Evolutionary conservation across 2,329 filamentous ascomycete species (phyloP), one percentile per base, ranked within the genome.

Genomic region (Colletotrichum sp.): DNA sequence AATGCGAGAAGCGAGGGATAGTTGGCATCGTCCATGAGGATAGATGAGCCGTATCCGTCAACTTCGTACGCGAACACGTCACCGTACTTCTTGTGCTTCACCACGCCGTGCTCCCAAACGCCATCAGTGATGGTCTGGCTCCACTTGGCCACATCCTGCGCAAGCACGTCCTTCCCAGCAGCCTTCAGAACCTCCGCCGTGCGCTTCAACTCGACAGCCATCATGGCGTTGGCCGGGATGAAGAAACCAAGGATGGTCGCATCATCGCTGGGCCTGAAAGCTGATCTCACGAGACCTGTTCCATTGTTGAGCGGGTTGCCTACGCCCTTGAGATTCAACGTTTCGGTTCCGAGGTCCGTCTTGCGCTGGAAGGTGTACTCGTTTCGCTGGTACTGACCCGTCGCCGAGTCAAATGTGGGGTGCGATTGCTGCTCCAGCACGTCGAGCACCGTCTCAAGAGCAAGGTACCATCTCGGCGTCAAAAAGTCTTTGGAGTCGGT

Each of bases 221-320:
- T 98, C 93, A 98, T 96, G 28, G 97, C 97, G 82, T 99, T 99
- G 48, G 95, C 93, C 0, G 97, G 97, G 78, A 99, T 98, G 82
- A 98, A 95, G 87, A 95, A 99, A 59, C 96, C 96, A 4, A 99
- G 88, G 48, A 97, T 98, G 0, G 96, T 97, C 4, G 97, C 95
- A 83, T 99, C 97, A 80, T 99, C 97, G 77, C 95, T 98, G 6
- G 97, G 97, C 2, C 97, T 91, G 86, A 99, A 99, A 1, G 97
- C 96, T 55, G 95, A 98, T 74, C 97, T 92, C 63, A 98, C 90
- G 2, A 99, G 90, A 0, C 95, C 96, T 0, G 97, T 98, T 21
- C 93, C 95, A 78, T 88, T 90, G 79, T 95, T 96, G 18, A 99
- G 87, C 1, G 97, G 97, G 82, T 99, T 99, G n/a, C 97, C 97